Percentiles rank a stretch among this genome's conserved stretches.
Conservation (phyloP, 208 protist species). For the Endotrypanum monterogeii region DNA sequence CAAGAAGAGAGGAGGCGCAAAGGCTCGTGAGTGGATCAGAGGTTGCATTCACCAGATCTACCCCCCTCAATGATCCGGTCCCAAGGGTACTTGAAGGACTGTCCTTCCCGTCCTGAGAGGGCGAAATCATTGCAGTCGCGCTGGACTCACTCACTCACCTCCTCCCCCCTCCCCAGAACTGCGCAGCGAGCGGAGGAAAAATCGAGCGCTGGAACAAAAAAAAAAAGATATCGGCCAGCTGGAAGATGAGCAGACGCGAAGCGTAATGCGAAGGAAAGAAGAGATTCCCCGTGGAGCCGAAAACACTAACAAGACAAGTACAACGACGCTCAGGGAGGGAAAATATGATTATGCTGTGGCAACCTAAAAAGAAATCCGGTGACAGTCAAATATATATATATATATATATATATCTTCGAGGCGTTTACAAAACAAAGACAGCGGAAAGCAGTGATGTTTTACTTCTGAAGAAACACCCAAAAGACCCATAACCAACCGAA, state of each 20-base stretch:
- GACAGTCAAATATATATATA: no score
- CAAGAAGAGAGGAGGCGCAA: background rate
- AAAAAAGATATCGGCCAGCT: background rate
- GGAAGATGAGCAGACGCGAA: background rate
- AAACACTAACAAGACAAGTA: background rate
- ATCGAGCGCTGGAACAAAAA: no score
- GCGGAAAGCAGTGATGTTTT: no score
- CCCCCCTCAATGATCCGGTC: background rate
- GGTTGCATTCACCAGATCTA: background rate
- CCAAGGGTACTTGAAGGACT: background rate
- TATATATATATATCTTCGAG: no score
- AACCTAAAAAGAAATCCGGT: background rate
- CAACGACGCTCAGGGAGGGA: background rate
- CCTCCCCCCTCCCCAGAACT: background rate
- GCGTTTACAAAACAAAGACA: no score
- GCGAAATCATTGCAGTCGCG: conserved; percentile 4
- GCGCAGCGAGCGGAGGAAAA: no score
- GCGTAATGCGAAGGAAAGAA: background rate
- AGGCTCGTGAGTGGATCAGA: background rate
- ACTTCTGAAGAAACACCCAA: no score
- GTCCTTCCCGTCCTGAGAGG: conserved; percentile 5
- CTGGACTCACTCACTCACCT: background rate
- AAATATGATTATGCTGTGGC: background rate
- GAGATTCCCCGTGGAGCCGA: background rate
- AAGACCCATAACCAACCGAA: no score